Conservation (phyloP, 768 basidiomycete genomes). For the Termitomyces sp. region DNA sequence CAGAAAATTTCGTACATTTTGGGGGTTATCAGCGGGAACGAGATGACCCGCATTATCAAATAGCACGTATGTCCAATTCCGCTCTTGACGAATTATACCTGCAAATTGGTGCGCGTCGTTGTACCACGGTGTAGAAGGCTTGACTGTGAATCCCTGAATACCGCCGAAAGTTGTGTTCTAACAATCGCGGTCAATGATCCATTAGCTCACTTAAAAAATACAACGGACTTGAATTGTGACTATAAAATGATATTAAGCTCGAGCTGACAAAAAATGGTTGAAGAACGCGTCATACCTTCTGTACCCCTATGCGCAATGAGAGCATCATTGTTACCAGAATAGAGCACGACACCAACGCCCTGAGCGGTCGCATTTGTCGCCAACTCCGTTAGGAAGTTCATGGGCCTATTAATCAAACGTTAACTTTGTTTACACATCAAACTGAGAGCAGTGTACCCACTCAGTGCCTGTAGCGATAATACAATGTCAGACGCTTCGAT, state of each 20-base stretch:
- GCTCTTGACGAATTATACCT: slow-evolving; percentile 71
- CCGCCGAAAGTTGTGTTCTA: slow-evolving; percentile 80
- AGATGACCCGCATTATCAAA: slow-evolving; percentile 38
- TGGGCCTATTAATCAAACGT: slow-evolving; percentile 36
- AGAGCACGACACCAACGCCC: slow-evolving; percentile 48
- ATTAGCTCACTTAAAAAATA: background rate
- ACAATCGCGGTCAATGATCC: background rate
- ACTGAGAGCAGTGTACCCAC: slow-evolving; percentile 18
- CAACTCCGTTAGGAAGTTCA: slow-evolving; percentile 59
- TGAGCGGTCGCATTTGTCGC: slow-evolving; percentile 56
- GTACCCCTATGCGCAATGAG: slow-evolving; percentile 59
- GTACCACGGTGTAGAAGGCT: slow-evolving; percentile 63
- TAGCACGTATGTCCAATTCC: slow-evolving; percentile 53
- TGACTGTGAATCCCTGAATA: slow-evolving; percentile 64
- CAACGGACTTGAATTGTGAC: slow-evolving; percentile 48
- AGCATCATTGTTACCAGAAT: slow-evolving; percentile 65
- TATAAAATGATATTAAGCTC: slow-evolving; percentile 26
- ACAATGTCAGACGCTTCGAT: background rate
- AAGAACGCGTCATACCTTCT: slow-evolving; percentile 38
- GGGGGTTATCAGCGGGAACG: slow-evolving; percentile 29
- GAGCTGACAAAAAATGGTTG: background rate
- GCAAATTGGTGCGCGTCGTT: slow-evolving; percentile 53
- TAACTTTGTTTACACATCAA: background rate
- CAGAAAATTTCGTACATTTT: slow-evolving; percentile 24
- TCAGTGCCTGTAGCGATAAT: slow-evolving; percentile 20